phyloP scores from a whole-genome alignment of 257 asterid species.

The Nicotiana noctiflora region DNA sequence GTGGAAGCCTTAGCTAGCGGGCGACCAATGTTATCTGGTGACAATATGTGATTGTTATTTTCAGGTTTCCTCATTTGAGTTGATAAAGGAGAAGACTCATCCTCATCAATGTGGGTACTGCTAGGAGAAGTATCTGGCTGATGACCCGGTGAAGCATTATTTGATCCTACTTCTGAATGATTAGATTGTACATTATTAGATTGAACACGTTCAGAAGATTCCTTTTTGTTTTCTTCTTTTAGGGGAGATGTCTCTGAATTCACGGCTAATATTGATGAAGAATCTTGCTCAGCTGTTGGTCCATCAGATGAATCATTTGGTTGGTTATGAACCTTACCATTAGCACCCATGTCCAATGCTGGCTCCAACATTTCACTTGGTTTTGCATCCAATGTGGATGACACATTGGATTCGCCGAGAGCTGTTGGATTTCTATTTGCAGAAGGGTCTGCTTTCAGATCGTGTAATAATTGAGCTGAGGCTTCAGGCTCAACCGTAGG shows the following conservation, averaged over 20 bases:
- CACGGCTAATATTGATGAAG: constrained; percentile 14
- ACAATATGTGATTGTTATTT: not conserved
- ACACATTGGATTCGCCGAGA: constrained; percentile 12
- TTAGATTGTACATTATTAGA: constrained; percentile 8
- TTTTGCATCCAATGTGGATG: constrained; percentile 22
- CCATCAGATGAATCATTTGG: constrained; percentile 24
- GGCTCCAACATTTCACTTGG: constrained; percentile 8
- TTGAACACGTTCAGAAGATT: constrained; percentile 7
- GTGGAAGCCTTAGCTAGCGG: constrained; percentile 25
- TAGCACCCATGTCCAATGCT: not conserved
- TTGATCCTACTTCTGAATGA: constrained; percentile 7
- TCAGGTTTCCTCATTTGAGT: constrained; percentile 28
- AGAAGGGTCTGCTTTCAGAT: constrained; percentile 15
- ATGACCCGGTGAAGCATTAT: constrained; percentile 10
- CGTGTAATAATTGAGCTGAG: constrained; percentile 15
- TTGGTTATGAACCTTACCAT: constrained; percentile 1
- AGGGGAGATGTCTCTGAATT: constrained; percentile 11
- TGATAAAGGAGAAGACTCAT: constrained; percentile 21
- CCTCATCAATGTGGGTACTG: constrained; percentile 12
- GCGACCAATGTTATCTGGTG: constrained; percentile 18
- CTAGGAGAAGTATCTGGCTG: constrained; percentile 18
- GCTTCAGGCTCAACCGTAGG: constrained; percentile 22
- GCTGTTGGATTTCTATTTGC: constrained; percentile 11
- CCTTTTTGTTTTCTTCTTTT: constrained; percentile 19
- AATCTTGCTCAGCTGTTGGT: constrained; percentile 23